Evolutionary conservation across 345 rosid species (phyloP).

Genomic region (Eucalyptus regnans): DNA sequence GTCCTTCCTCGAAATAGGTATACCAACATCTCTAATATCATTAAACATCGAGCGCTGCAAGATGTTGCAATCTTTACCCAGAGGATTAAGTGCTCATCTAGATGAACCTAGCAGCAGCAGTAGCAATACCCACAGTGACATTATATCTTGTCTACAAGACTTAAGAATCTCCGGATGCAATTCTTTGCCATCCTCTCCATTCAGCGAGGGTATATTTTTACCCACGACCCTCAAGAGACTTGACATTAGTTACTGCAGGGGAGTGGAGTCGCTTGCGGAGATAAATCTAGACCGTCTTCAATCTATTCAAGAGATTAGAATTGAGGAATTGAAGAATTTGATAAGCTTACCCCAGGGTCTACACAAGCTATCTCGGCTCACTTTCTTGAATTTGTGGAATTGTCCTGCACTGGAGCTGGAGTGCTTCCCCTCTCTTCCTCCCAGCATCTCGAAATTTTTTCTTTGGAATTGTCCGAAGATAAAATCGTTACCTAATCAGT

Average conservation of each 20-base stretch:
- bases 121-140: background rate
- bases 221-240: background rate
- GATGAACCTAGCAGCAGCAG: background rate
- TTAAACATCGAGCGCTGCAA: accelerated
- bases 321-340: accelerated
- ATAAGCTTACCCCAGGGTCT: background rate
- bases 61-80: background rate
- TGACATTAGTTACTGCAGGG: accelerated
- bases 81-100: background rate
- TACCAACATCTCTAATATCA: accelerated
- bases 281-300: background rate
- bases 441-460: accelerated
- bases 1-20: accelerated
- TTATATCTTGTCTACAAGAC: no score
- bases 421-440: background rate
- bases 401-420: background rate
- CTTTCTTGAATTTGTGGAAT: accelerated
- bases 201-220: no score
- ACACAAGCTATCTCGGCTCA: background rate
- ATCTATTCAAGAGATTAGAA: accelerated
- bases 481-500: background rate
- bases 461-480: accelerated
- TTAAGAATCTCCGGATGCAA: no score
- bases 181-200: no score
- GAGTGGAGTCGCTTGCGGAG: background rate